Conservation (phyloP, 2,329 filamentous ascomycete genomes). For the Fusarium pininemorale region DNA sequence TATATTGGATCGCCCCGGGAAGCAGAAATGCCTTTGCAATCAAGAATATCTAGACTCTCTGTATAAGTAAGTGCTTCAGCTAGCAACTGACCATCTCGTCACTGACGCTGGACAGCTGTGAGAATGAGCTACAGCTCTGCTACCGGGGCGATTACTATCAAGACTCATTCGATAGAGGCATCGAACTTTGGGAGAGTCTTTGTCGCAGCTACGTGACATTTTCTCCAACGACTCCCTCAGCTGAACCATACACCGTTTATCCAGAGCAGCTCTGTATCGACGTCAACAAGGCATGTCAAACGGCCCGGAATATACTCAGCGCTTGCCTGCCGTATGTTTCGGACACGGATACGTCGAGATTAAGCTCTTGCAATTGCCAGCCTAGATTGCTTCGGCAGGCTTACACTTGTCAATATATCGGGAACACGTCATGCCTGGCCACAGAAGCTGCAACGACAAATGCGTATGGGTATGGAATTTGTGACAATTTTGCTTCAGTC, state of each 20-base stretch:
- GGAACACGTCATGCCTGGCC: neutral
- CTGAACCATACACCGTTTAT: neutral
- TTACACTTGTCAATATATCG: neutral
- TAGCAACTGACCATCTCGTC: neutral
- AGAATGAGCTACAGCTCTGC: neutral
- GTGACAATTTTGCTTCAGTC: neutral
- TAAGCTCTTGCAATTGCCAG: neutral
- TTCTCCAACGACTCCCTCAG: neutral
- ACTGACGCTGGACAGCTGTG: neutral
- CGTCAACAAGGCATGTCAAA: neutral
- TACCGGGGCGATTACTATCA: neutral
- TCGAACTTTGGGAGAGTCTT: neutral
- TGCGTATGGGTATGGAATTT: neutral
- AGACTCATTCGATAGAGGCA: neutral
- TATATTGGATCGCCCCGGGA: neutral
- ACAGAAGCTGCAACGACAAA: neutral
- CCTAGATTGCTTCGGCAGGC: neutral
- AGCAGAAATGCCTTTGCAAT: neutral
- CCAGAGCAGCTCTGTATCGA: neutral
- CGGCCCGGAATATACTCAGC: neutral
- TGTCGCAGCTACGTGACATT: neutral
- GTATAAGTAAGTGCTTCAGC: neutral
- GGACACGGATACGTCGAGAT: neutral
- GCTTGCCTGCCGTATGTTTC: neutral
- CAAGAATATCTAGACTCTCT: neutral